Evolutionary conservation across 257 asterid genomes (phyloP), one percentile per base, ranked within the genome.

Genomic region (Solanum habrochaites): DNA sequence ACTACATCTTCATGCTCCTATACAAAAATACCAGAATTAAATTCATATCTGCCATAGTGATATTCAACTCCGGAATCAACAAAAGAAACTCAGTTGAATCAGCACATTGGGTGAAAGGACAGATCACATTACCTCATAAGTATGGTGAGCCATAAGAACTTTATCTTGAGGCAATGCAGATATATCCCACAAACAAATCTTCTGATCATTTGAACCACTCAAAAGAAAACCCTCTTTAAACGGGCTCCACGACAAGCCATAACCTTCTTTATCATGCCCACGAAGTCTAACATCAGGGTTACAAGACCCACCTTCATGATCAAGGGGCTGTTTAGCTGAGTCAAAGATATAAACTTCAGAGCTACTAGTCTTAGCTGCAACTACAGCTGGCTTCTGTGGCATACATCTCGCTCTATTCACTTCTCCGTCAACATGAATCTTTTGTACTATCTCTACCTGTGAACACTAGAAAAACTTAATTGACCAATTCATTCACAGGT

Each of bases 211-310:
- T 49, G 99, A 97, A 83, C 94, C 98, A 88, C 99, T 97, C 90
- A 96, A 87, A 89, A 97, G 94, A 90, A 90, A 89, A 20, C 98
- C 99, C 89, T 93, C 94, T 86, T 92, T 95, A 20, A 95, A 90
- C 11, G 97, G 87, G 91, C 97, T 97, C 98, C 98, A 97, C 3
- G 99, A 97, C 88, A 97, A 86, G 39, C 99, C 99, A 92, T 94
- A 95, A 29, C 99, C 99, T 95, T 97, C 99, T 85, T 95, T 93
- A 9, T 94, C 93, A 86, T 96, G 99, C 32, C 99, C 99, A 80
- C 88, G 91, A 90, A 97, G 85, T 88, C 91, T 93, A 94, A 97
- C 89, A 87, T 94, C 99, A 27, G 99, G 99, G 74, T 94, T 90
- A 60, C 92, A 93, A 69, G 93, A 89, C 82, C 89, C 87, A 32